These are phyloP conservation scores for Leccinum uliginosum DNA, from an alignment of 768 basidiomycete genomes.

Conservation along the genomic window DNA sequence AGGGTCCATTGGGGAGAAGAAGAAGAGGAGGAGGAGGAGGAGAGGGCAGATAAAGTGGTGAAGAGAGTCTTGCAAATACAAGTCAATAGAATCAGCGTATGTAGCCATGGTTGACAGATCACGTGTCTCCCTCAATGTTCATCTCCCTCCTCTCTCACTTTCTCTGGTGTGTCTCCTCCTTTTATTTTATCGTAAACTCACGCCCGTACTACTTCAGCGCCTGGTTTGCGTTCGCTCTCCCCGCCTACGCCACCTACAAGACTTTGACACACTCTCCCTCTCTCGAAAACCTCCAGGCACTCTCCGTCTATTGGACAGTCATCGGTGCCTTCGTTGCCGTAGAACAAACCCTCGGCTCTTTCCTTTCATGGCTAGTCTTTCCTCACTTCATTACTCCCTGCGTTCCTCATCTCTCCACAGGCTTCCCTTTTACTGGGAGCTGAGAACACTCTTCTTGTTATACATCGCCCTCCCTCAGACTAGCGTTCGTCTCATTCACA, in stretches of 20 bases:
- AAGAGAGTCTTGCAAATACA: background rate
- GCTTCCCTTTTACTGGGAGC: conserved; percentile 76
- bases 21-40: too few relatives aligned
- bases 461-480: conserved; percentile 69
- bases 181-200: too few relatives aligned
- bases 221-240: conserved; percentile 68
- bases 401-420: conserved; percentile 33
- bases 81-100: conserved; percentile 16
- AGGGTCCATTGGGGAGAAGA: conserved; percentile 17
- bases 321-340: conserved; percentile 56
- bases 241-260: conserved; percentile 64
- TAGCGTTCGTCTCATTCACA: conserved; percentile 39
- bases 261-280: conserved; percentile 51
- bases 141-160: conserved; percentile 46
- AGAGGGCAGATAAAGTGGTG: conserved; percentile 9
- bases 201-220: conserved; percentile 45
- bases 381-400: background rate
- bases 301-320: conserved; percentile 63
- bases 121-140: conserved; percentile 40
- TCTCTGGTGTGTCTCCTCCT: conserved; percentile 42
- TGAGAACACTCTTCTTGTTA: conserved; percentile 62
- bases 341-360: conserved; percentile 59
- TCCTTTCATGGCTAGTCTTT: conserved; percentile 56
- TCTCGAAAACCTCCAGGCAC: conserved; percentile 51
- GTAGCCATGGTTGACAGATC: background rate